Evolutionary conservation across 2,329 filamentous ascomycete species (phyloP).

Genomic region (Phyllosticta ampelicida): DNA sequence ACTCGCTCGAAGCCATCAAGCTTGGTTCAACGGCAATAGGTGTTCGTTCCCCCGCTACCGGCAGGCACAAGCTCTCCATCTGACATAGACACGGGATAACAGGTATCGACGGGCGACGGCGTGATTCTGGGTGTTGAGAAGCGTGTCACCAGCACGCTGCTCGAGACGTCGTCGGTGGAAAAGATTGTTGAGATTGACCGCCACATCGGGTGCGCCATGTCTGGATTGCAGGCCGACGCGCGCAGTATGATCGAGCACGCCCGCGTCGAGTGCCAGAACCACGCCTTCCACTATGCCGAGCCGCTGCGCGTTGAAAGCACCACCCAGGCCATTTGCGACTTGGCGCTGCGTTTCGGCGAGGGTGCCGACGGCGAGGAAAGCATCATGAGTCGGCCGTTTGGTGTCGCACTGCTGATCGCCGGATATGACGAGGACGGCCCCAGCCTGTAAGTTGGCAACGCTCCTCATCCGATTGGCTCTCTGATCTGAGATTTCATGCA

Average conservation of each 20-base stretch:
- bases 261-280: constrained; percentile 92
- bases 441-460: constrained; percentile 51
- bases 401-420: constrained; percentile 90
- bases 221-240: constrained; percentile 91
- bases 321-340: constrained; percentile 96
- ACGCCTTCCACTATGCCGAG: constrained; percentile 97
- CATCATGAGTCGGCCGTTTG: constrained; percentile 96
- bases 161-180: constrained; percentile 95
- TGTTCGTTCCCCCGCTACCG: constrained; percentile 36
- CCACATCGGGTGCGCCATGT: constrained; percentile 99
- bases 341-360: constrained; percentile 93
- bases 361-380: constrained; percentile 96
- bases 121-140: constrained; percentile 98
- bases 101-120: constrained; percentile 84
- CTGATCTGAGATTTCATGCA: background rate
- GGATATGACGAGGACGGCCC: constrained; percentile 96
- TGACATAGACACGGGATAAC: constrained; percentile 12
- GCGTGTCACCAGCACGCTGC: constrained; percentile 92
- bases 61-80: background rate
- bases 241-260: constrained; percentile 98
- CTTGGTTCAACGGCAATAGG: constrained; percentile 97
- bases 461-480: background rate
- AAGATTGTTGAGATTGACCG: constrained; percentile 99
- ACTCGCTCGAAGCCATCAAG: constrained; percentile 99
- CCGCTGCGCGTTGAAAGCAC: constrained; percentile 90